Base-by-base conservation (phyloP, 2,329 filamentous ascomycete genomes). In the Venturia oleaginea region DNA sequence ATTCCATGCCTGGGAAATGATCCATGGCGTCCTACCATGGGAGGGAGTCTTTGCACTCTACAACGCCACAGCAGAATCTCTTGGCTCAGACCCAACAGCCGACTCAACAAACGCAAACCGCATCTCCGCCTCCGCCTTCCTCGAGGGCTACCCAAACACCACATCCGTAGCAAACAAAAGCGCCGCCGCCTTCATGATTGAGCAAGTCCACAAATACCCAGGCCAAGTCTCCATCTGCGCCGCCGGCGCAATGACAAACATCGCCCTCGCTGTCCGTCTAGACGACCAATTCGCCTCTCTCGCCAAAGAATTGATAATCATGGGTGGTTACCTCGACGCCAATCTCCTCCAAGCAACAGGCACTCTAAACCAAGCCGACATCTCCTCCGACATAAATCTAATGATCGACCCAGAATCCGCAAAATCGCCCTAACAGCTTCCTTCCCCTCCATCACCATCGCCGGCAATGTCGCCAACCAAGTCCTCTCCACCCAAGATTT, bases 381-480 rank as follows among this genome's bases (percentile, higher is more conserved):
- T 69, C n/a, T 70, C 71, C 62, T 72, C 67, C 54, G 70, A 79
- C 67, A 79, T 81, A 69, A 83, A 82, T 70, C 69, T 81, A 2
- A 81, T 80, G 73, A 77, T 81, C 48, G 80, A 83, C 62, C 79
- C 80, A 0, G 80, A 82, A 69, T 78, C 76, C 2, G 72, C 78
- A 81, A 81, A 67, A 80, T 81, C 61, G 78, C 78, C 0, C 68
- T 83, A n/a, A 80, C 76, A 0, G 79, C 80, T 7, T 69, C 74
- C 37, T 82, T 81, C 67, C 77, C 77, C 7, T 32, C 51, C 51
- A 57, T 57, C 15, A 57, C 76, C 34, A 73, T 81, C 64, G 77
- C 75, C 15, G 76, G 78, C 3, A 80, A 81, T 65, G 77, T 75
- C 51, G 79, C 79, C n/a, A 81, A 81, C 69, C 76, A 79, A 67